Evolutionary conservation across 768 basidiomycete genomes (phyloP).

Genomic region (Boletus sp.): DNA sequence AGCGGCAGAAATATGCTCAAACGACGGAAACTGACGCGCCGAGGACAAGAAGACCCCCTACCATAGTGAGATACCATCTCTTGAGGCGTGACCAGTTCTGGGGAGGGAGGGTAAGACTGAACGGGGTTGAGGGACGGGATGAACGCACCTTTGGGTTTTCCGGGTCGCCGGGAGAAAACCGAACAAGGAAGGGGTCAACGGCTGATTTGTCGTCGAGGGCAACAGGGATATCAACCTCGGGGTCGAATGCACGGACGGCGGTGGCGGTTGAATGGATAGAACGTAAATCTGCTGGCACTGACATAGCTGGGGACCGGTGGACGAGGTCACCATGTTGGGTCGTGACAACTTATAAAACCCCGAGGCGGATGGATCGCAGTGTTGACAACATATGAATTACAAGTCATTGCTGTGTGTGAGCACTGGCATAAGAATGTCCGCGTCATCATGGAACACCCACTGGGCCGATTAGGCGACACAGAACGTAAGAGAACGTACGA

Average conservation of each 20-base stretch:
- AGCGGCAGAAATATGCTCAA: neutral
- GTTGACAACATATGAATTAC: slow-evolving; percentile 11
- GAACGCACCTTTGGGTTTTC: slow-evolving; percentile 44
- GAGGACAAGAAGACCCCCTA: slow-evolving; percentile 48
- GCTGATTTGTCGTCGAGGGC: slow-evolving; percentile 8
- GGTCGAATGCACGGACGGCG: slow-evolving; percentile 13
- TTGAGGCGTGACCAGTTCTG: slow-evolving; percentile 48
- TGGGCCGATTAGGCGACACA: neutral
- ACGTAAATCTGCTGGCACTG: slow-evolving; percentile 9
- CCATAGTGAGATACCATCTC: slow-evolving; percentile 52
- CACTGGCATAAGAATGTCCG: neutral
- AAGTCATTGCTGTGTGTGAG: no score
- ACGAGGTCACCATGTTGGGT: neutral
- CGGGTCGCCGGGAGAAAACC: slow-evolving; percentile 37
- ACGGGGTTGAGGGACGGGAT: neutral
- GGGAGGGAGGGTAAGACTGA: neutral
- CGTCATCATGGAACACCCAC: neutral
- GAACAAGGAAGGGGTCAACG: slow-evolving; percentile 31
- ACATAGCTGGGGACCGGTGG: slow-evolving; percentile 1
- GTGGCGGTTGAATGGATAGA: slow-evolving; percentile 14
- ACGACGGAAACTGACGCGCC: slow-evolving; percentile 42
- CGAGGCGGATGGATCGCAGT: neutral
- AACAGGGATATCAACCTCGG: slow-evolving; percentile 7
- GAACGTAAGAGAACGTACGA: neutral
- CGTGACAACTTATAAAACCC: slow-evolving; percentile 9